Base-by-base conservation (phyloP, 306 rosid genomes). In the Erythrophleum fordii region DNA sequence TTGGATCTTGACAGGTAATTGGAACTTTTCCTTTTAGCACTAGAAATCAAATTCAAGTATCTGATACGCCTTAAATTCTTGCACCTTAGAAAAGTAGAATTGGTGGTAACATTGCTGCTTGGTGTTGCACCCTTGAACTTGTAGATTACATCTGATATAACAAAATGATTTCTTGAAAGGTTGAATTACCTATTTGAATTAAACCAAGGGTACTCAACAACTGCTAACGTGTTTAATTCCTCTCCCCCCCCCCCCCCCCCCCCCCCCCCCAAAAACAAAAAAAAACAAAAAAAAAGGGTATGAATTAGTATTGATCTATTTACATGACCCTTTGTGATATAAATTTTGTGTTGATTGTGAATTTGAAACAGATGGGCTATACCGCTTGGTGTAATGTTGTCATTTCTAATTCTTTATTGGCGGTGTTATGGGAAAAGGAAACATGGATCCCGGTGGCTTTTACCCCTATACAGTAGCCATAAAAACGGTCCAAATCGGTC, bases 1-100 rank as follows among this genome's bases (percentile, higher is more conserved):
- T 81, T 93, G 53, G 99, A 95, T 93, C 85, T 95, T 62, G 98
- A 95, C 97, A 96, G 99, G 99, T 92, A 86, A 83, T 59, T 34
- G 37, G 48, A 45, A 23, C 65, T 23, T 80, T 48, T 74, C 52
- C 51, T 59, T 69, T 68, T 61, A 35, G 12, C 70, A 23, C 46
- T 69, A 74, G 45, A 3, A 14, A 17, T 22, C 13, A 23, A 71
- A 41, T 41, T 45, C 49, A 28, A 42, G 52, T 35, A 79, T 79
- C 61, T 34, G 37, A 61, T 62, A 59, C 26, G 11, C 41, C 70
- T 73, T 18, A 41, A 53, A 62, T 37, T 58, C 22, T 56, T 73
- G 49, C 41, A 9, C 23, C n/a, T 46, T 74, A 20, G 68, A 56
- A 39, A 34, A 26, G 64, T 26, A 35, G 13, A 29, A 25, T 26